These are phyloP conservation scores for Colletotrichum sp. DNA, from an alignment of 2,329 filamentous ascomycete species.

Conservation along the genomic window DNA sequence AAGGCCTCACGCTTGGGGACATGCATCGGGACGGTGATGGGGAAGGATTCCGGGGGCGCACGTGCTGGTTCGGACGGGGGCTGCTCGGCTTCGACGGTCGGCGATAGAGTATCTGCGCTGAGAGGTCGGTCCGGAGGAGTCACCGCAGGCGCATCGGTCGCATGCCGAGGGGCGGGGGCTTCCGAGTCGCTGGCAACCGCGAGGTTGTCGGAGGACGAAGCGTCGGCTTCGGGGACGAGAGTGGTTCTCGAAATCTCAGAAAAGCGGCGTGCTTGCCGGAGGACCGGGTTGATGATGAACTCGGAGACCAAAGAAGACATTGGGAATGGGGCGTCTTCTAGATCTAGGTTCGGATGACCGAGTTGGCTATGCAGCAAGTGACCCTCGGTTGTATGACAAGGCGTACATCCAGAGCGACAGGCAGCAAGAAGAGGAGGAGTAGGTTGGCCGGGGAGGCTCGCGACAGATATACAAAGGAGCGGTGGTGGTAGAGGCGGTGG, in stretches of 20 bases:
- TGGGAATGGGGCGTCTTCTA: conserved; percentile 17
- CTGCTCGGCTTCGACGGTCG: conserved; percentile 19
- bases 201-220: conserved; percentile 24
- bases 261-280: conserved; percentile 69
- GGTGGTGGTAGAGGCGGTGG: not conserved
- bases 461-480: conserved; percentile 8
- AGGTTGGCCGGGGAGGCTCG: not conserved
- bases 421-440: not conserved
- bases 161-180: conserved; percentile 21
- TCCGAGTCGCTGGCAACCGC: conserved; percentile 32
- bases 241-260: conserved; percentile 54
- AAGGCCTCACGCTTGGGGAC: conserved; percentile 37
- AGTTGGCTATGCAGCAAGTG: conserved; percentile 3
- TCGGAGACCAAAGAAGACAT: conserved; percentile 71
- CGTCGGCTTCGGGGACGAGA: conserved; percentile 39
- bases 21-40: not conserved
- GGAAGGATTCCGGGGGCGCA: not conserved
- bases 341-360: not conserved
- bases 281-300: conserved; percentile 69
- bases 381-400: not conserved
- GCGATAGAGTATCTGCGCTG: conserved; percentile 39
- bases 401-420: conserved; percentile 11
- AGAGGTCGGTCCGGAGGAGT: conserved; percentile 32
- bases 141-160: conserved; percentile 26
- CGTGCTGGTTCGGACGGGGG: conserved; percentile 17